A percentile compares a stretch with the other conserved stretches of the same genome.
Conservation (phyloP, 371 early-diverging fungal genomes). For the Mortierella sp. region DNA sequence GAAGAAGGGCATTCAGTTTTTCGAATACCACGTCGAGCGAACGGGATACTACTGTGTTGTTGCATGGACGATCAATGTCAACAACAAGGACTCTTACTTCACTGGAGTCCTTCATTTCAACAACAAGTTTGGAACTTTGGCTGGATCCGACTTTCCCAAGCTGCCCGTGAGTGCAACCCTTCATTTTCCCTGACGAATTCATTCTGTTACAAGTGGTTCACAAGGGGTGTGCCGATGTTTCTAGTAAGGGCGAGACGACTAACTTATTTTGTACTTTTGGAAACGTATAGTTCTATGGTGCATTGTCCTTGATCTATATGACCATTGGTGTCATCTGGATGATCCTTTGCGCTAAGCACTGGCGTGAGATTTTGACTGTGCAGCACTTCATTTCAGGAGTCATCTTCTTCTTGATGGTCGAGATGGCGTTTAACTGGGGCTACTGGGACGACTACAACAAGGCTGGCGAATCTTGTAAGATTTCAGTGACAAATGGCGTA, state of each 20-base stretch:
- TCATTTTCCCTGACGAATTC: neutral
- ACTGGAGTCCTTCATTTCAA: constrained; percentile 76
- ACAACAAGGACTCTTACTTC: constrained; percentile 58
- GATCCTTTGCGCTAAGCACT: constrained; percentile 79
- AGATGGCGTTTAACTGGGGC: constrained; percentile 93
- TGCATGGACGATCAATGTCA: constrained; percentile 34
- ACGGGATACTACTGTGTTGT: constrained; percentile 86
- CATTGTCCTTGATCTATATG: constrained; percentile 80
- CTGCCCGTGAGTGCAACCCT: constrained; percentile 67
- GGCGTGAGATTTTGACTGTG: constrained; percentile 91
- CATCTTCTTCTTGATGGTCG: constrained; percentile 87
- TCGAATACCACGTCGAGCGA: constrained; percentile 66
- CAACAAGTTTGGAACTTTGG: constrained; percentile 88
- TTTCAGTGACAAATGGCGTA: neutral
- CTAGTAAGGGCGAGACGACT: neutral
- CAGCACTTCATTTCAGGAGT: constrained; percentile 91
- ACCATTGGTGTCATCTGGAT: constrained; percentile 84
- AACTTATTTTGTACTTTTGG: neutral
- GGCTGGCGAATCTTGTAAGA: constrained; percentile 71
- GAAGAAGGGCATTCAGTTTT: constrained; percentile 31
- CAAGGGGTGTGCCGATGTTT: too few relatives aligned
- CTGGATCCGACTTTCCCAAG: constrained; percentile 91
- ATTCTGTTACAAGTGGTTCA: neutral
- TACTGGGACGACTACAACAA: constrained; percentile 87
- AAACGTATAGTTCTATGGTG: constrained; percentile 72